A percentile compares a stretch with the other conserved stretches of the same genome.
Conservation (phyloP, 306 rosid genomes). For the Corylus heterophylla region DNA sequence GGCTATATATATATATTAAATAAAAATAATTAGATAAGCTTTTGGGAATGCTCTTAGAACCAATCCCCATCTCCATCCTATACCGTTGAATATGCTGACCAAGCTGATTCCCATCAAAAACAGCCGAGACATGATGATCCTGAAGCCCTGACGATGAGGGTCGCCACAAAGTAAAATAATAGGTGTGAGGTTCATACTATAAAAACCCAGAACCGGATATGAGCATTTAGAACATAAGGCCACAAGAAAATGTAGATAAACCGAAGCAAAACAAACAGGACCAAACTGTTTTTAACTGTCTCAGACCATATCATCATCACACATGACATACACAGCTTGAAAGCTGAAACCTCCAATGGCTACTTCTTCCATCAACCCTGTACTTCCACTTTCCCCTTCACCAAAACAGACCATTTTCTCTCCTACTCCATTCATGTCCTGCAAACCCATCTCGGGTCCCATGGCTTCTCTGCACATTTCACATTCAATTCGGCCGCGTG, state of each 20-base stretch:
- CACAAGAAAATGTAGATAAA: slow-evolving; percentile 36
- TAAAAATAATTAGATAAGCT: too few relatives aligned
- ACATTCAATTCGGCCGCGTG: slow-evolving; percentile 29
- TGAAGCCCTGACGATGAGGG: neutral
- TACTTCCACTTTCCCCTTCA: slow-evolving; percentile 56
- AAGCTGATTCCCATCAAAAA: neutral
- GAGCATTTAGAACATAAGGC: slow-evolving; percentile 37
- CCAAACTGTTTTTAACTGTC: slow-evolving; percentile 42
- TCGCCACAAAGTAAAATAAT: neutral
- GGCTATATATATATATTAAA: too few relatives aligned
- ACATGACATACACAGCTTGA: neutral
- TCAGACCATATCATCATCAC: neutral
- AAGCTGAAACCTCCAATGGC: slow-evolving; percentile 37
- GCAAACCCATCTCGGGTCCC: slow-evolving; percentile 42
- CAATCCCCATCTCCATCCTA: too few relatives aligned
- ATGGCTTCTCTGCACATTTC: slow-evolving; percentile 25
- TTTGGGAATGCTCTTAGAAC: too few relatives aligned
- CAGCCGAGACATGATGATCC: neutral
- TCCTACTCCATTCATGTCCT: slow-evolving; percentile 33
- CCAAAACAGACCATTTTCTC: slow-evolving; percentile 35
- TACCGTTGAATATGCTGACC: too few relatives aligned
- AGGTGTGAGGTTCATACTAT: neutral
- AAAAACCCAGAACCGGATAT: slow-evolving; percentile 31
- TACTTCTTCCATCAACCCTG: slow-evolving; percentile 43
- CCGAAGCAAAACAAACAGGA: neutral